Conservation (phyloP, 208 protist genomes). For the Trypanosomatidae sp. region DNA sequence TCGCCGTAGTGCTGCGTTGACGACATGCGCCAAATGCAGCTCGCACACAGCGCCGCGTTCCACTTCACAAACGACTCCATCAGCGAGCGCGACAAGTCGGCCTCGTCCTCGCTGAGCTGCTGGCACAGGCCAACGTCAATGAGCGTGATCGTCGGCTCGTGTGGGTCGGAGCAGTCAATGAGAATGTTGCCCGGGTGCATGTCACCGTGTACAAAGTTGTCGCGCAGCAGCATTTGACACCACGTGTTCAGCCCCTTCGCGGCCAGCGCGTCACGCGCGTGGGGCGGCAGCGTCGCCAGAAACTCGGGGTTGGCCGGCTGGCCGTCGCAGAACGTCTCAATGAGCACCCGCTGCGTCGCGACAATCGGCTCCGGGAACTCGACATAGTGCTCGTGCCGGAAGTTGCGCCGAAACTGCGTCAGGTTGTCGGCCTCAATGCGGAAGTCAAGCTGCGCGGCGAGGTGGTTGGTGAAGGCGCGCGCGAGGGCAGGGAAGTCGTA, state of each 20-base stretch:
- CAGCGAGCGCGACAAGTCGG: slow-evolving; percentile 36
- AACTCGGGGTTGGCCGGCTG: slow-evolving; percentile 70
- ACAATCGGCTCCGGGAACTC: slow-evolving; percentile 73
- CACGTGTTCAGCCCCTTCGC: slow-evolving; percentile 84
- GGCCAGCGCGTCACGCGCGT: slow-evolving; percentile 70
- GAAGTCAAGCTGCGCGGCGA: slow-evolving; percentile 85
- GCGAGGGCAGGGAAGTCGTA: slow-evolving; percentile 56
- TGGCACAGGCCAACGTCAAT: slow-evolving; percentile 87
- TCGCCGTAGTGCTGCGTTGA: slow-evolving; percentile 38
- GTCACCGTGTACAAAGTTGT: slow-evolving; percentile 89
- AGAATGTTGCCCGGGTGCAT: slow-evolving; percentile 91
- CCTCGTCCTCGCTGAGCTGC: slow-evolving; percentile 56
- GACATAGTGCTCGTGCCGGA: slow-evolving; percentile 53
- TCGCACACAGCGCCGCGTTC: slow-evolving; percentile 43
- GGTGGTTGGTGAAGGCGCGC: slow-evolving; percentile 58
- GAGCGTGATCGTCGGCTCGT: slow-evolving; percentile 63
- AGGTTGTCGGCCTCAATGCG: slow-evolving; percentile 82
- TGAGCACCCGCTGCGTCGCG: slow-evolving; percentile 70
- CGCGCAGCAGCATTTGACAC: slow-evolving; percentile 86
- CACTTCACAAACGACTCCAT: slow-evolving; percentile 85
- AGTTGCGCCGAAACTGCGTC: slow-evolving; percentile 73
- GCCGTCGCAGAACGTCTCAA: slow-evolving; percentile 82
- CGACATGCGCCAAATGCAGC: slow-evolving; percentile 59
- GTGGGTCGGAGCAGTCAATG: slow-evolving; percentile 63
- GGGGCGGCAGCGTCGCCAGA: slow-evolving; percentile 45